A percentile compares a stretch with the other conserved stretches of the same genome.
phyloP scores from a whole-genome alignment of 495 filamentous ascomycete genomes.

The Terfezia claveryi region DNA sequence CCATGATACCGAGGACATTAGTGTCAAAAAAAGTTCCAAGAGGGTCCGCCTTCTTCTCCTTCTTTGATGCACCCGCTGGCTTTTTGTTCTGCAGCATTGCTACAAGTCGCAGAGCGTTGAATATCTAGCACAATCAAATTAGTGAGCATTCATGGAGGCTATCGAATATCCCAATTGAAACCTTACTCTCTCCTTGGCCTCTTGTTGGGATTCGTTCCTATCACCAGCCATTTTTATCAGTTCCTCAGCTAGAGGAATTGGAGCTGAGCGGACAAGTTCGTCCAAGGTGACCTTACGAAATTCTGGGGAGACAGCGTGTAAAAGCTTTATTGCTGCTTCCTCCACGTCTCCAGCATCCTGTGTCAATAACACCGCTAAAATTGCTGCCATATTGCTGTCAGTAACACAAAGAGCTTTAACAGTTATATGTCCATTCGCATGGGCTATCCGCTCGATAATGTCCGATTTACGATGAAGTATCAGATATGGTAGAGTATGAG shows the following conservation, averaged over 20 bases:
- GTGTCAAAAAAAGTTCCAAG: slow-evolving; percentile 59
- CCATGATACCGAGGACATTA: slow-evolving; percentile 74
- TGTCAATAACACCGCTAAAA: slow-evolving; percentile 53
- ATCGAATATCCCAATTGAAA: too few species aligned
- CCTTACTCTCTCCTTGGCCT: not conserved
- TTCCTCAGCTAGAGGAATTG: slow-evolving; percentile 51
- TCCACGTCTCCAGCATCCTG: slow-evolving; percentile 49
- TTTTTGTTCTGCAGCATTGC: slow-evolving; percentile 40
- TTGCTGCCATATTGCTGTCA: slow-evolving; percentile 46
- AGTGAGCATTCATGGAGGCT: too few species aligned
- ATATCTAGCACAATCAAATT: slow-evolving; percentile 23
- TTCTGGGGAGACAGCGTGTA: slow-evolving; percentile 41
- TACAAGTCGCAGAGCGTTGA: slow-evolving; percentile 44
- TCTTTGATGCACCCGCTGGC: slow-evolving; percentile 22
- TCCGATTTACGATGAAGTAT: slow-evolving; percentile 56
- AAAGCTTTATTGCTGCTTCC: slow-evolving; percentile 39
- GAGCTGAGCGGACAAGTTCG: slow-evolving; percentile 51
- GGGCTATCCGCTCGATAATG: slow-evolving; percentile 57
- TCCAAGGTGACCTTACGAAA: slow-evolving; percentile 44
- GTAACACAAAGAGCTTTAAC: slow-evolving; percentile 8
- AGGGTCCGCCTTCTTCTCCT: slow-evolving; percentile 30
- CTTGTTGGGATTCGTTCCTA: slow-evolving; percentile 36
- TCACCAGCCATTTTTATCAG: slow-evolving; percentile 66
- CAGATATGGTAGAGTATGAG: slow-evolving; percentile 61
- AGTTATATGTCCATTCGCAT: slow-evolving; percentile 35